Evolutionary conservation across 306 rosid genomes (phyloP).

Genomic region (Quercus suber): DNA sequence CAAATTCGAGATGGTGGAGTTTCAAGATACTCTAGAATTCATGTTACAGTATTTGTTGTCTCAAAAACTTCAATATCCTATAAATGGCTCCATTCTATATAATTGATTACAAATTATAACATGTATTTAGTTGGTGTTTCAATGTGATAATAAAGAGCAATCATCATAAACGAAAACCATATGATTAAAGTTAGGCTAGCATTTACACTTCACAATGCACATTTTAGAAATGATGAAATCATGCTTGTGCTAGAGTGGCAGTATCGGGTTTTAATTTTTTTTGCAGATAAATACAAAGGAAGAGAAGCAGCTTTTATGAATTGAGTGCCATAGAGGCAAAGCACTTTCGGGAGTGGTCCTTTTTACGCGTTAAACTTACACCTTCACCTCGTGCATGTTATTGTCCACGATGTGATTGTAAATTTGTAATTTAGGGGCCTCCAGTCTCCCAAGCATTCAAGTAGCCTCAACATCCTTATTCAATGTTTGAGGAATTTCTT

Average conservation of each 20-base stretch:
- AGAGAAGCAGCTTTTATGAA: neutral
- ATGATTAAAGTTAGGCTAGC: too few relatives aligned
- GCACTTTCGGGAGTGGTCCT: conserved; percentile 27
- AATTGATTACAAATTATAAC: too few relatives aligned
- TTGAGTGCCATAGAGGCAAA: conserved; percentile 22
- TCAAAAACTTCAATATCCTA: too few relatives aligned
- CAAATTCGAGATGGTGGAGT: too few relatives aligned
- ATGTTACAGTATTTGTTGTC: too few relatives aligned
- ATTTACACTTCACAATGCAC: too few relatives aligned
- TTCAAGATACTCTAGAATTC: too few relatives aligned
- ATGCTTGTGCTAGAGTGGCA: neutral
- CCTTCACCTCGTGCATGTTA: neutral
- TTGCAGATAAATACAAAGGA: neutral
- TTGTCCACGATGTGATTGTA: conserved; percentile 1
- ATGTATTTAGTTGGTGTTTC: too few relatives aligned
- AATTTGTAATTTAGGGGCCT: neutral
- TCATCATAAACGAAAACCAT: fast-evolving
- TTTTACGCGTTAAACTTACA: neutral
- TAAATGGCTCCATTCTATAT: too few relatives aligned
- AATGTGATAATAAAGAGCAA: fast-evolving
- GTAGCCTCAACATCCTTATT: neutral
- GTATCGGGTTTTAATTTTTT: neutral
- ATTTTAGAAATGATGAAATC: neutral
- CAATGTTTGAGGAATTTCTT: neutral
- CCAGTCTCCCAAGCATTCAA: neutral